A percentile compares a stretch with the other conserved stretches of the same genome.
Conservation (phyloP, 2,329 filamentous ascomycete genomes). For the Sporothrix sp. region DNA sequence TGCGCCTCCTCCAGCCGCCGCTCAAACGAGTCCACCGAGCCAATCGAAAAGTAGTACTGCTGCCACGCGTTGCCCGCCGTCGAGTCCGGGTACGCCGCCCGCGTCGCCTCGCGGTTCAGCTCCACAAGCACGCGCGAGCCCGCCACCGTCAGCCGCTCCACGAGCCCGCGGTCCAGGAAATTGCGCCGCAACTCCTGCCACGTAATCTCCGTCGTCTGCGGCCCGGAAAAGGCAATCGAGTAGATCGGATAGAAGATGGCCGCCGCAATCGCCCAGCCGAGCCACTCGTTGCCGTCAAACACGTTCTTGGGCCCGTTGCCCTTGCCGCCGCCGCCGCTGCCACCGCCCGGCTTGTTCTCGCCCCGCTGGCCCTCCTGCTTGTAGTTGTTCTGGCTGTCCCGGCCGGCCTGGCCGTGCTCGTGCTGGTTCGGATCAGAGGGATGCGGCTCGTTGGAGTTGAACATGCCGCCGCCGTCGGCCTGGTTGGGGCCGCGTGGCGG, state of each 20-base stretch:
- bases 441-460: conserved; percentile 21
- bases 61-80: conserved; percentile 58
- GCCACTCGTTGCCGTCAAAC: conserved; percentile 39
- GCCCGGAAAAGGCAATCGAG: conserved; percentile 32
- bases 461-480: conserved; percentile 12
- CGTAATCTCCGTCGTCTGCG: conserved; percentile 65
- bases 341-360: conserved; percentile 7
- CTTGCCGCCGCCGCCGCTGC: conserved; percentile 18
- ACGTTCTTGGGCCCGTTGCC: conserved; percentile 21
- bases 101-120: conserved; percentile 64
- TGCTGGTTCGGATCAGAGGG: conserved; percentile 10
- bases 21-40: conserved; percentile 89
- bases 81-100: conserved; percentile 65
- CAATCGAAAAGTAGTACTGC: conserved; percentile 90
- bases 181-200: conserved; percentile 94
- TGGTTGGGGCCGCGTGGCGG: no score
- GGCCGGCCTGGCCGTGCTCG: not conserved
- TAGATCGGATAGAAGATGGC: conserved; percentile 36
- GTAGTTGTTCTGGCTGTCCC: not conserved
- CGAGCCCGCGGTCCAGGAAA: conserved; percentile 90
- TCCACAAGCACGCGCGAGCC: conserved; percentile 65
- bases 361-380: not conserved
- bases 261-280: conserved; percentile 36
- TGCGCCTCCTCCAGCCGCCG: conserved; percentile 80
- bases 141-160: conserved; percentile 83